Evolutionary conservation across 2,329 filamentous ascomycete species (phyloP).

Genomic region (Paracorniculantispora psalliotae): DNA sequence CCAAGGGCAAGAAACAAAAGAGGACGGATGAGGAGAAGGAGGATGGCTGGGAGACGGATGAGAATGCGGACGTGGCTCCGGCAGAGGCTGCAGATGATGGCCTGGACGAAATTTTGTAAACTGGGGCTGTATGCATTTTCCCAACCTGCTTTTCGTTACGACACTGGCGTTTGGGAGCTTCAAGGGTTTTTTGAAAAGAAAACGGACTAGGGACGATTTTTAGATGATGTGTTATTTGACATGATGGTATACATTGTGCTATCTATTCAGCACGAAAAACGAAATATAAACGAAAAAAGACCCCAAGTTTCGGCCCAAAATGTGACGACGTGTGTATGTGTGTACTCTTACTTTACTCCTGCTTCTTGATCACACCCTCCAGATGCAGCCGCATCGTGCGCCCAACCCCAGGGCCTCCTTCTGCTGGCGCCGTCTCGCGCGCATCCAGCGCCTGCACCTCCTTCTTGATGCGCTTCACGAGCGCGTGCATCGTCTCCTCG

Average conservation of each 20-base stretch:
- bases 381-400: conserved; percentile 39
- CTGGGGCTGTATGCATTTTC: neutral
- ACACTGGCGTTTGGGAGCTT: neutral
- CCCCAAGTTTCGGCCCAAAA: too few species aligned
- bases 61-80: conserved; percentile 19
- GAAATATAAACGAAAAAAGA: neutral
- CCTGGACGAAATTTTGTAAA: conserved; percentile 29
- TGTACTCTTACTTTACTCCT: neutral
- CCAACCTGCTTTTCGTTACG: neutral
- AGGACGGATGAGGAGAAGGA: conserved; percentile 16
- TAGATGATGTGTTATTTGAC: neutral
- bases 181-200: neutral
- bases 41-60: conserved; percentile 29
- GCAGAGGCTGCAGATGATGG: conserved; percentile 23
- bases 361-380: conserved; percentile 27
- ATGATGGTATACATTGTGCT: neutral
- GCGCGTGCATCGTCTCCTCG: conserved; percentile 52
- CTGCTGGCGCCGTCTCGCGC: conserved; percentile 39
- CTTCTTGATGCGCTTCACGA: conserved; percentile 44
- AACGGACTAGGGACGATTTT: neutral
- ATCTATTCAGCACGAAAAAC: neutral
- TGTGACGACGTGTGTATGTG: too few species aligned
- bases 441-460: conserved; percentile 30
- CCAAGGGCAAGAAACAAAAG: conserved; percentile 18
- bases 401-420: conserved; percentile 43